Evolutionary conservation across 2,329 filamentous ascomycete genomes (phyloP).

Genomic region (Diaporthe sp.): DNA sequence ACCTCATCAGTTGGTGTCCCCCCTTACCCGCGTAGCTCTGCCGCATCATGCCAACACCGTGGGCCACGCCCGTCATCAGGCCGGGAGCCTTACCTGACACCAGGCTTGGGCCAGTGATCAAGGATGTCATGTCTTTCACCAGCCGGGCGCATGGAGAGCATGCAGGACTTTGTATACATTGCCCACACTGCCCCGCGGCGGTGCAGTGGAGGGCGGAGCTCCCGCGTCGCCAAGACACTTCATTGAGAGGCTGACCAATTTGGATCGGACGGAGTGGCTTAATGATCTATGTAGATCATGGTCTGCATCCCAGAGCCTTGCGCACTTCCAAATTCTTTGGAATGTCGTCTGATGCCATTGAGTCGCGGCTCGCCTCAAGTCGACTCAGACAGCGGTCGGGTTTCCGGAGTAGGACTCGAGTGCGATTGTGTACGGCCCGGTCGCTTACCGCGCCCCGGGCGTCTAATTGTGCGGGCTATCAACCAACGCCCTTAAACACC

Average conservation of each 20-base stretch:
- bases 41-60: not conserved
- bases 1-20: not conserved
- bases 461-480: not conserved
- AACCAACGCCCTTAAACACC: not conserved
- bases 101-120: not conserved
- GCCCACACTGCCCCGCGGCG: constrained; percentile 22
- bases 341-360: not conserved
- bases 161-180: constrained; percentile 24
- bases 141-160: constrained; percentile 10
- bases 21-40: not conserved
- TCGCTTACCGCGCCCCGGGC: constrained; percentile 18
- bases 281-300: not conserved
- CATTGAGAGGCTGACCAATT: not conserved
- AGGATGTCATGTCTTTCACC: not conserved
- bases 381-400: not conserved
- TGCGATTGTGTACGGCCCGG: not conserved
- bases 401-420: not conserved
- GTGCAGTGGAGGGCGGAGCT: constrained; percentile 17
- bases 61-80: not conserved
- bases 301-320: not conserved
- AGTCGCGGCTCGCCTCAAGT: not conserved
- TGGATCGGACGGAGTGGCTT: constrained; percentile 14
- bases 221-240: constrained; percentile 24
- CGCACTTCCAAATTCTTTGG: not conserved
- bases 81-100: not conserved